A percentile compares a stretch with the other conserved stretches of the same genome.
Conservation (phyloP, 1,139 yeast species). For the Taphrina confusa region DNA sequence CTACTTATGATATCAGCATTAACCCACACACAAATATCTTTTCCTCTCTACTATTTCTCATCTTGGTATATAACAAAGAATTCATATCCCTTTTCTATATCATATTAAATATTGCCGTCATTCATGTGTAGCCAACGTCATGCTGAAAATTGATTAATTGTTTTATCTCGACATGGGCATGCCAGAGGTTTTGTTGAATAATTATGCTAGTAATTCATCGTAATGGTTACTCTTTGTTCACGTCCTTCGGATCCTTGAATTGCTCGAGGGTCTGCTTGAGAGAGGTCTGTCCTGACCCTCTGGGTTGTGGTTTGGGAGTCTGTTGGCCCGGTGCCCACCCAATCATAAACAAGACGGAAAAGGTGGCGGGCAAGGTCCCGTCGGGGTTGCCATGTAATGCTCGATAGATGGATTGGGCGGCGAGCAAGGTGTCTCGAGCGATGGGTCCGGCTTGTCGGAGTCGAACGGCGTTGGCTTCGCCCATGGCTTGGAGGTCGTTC, state of each 20-base stretch:
- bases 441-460: slow-evolving; percentile 53
- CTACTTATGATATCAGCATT: slow-evolving; percentile 1
- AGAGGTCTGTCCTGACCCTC: slow-evolving; percentile 70
- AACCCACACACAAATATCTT: not conserved
- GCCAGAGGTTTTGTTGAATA: too few relatives aligned
- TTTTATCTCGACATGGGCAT: too few relatives aligned
- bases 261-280: slow-evolving; percentile 54
- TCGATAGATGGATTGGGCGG: slow-evolving; percentile 74
- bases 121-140: too few relatives aligned
- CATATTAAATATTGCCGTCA: too few relatives aligned
- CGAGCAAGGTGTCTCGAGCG: slow-evolving; percentile 66
- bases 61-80: slow-evolving; percentile 7
- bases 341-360: slow-evolving; percentile 74
- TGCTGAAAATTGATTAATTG: too few relatives aligned
- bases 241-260: slow-evolving; percentile 6
- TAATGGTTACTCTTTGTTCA: not conserved
- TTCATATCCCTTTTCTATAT: too few relatives aligned
- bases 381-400: slow-evolving; percentile 63
- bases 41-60: not conserved
- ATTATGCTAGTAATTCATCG: too few relatives aligned
- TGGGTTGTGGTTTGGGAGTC: slow-evolving; percentile 70
- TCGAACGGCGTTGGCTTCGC: slow-evolving; percentile 74
- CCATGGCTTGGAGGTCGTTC: slow-evolving; percentile 77
- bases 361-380: slow-evolving; percentile 58
- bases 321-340: slow-evolving; percentile 79